Evolutionary conservation across 2,329 filamentous ascomycete genomes (phyloP), one percentile per base, ranked within the genome.

Genomic region (Paracoccidioides brasiliensis): DNA sequence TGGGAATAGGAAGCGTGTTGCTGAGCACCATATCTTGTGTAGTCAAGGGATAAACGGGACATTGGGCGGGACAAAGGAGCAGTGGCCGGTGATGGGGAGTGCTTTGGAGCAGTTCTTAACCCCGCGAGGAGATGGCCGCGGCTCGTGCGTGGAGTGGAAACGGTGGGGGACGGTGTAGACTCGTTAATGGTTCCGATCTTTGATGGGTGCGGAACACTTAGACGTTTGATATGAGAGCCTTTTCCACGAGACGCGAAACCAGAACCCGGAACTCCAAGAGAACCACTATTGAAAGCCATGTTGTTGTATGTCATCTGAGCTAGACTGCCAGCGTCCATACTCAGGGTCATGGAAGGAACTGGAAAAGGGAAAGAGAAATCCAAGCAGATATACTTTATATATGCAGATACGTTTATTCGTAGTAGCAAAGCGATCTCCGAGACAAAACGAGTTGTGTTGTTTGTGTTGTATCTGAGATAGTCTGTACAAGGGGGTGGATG

Each of bases 261-360:
- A 62, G 86, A 82, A 59, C 82, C 78, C 54, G 90, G 86, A 75
- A 88, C 82, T 67, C 84, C 82, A 64, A 95, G 78, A 64, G 82
- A 84, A 72, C 66, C 70, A 65, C 81, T 81, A 69, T 81, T 78
- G 71, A 85, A 78, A 70, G 80, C 76, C 72, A 87, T 87, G 72
- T 84, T 81, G 78, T 84, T 88, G 79, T 89, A 91, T 77, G 89
- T 88, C 91, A 97, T 97, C 81, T 94, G 90, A 93, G 90, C 86
- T 79, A 95, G 88, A 93, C 90, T 89, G 81, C 91, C 91, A 82
- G 91, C 85, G 91, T 95, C 86, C 85, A 94, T 74, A 69, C 71
- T 72, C 71, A 65, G 63, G 53, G 58, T 67, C 59, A 56, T 65
- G 55, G 58, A 65, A 57, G 56, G 54, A 62, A 49, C 35, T 14